Evolutionary conservation across 352 stramenopile species (phyloP).

Genomic region (Blastocystis sp.): DNA sequence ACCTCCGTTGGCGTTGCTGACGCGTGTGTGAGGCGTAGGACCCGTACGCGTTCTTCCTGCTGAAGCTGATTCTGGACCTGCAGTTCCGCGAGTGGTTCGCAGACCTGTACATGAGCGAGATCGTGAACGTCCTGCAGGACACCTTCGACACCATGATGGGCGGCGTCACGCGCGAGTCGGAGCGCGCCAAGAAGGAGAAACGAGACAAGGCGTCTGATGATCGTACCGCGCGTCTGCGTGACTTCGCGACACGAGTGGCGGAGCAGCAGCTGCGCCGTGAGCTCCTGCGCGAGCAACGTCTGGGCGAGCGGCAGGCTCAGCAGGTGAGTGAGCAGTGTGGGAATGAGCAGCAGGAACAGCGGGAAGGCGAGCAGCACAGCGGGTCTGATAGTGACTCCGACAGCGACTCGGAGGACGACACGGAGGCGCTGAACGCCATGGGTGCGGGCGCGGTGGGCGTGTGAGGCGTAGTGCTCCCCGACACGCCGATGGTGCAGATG

Average conservation of each 20-base stretch:
- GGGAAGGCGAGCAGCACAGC: too few relatives aligned
- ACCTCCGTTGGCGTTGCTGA: neutral
- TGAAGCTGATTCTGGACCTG: slow-evolving; percentile 36
- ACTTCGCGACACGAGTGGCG: slow-evolving; percentile 14
- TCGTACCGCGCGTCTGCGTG: neutral
- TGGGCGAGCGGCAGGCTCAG: neutral
- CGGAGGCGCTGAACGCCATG: neutral
- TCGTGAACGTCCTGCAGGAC: slow-evolving; percentile 7
- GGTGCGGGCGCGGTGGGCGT: neutral
- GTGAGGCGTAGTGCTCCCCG: neutral
- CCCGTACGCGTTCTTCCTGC: slow-evolving; percentile 12
- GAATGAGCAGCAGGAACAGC: too few relatives aligned
- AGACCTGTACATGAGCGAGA: slow-evolving; percentile 38
- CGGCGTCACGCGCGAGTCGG: neutral
- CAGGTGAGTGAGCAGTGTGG: too few relatives aligned
- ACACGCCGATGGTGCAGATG: neutral
- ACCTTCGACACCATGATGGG: neutral
- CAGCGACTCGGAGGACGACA: neutral
- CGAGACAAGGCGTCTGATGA: neutral
- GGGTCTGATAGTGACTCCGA: too few relatives aligned
- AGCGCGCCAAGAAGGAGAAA: neutral
- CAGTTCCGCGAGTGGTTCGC: slow-evolving; percentile 54
- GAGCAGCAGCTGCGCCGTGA: neutral
- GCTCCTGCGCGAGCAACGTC: neutral
- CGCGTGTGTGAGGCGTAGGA: neutral